phyloP scores from a whole-genome alignment of 495 filamentous ascomycete genomes.

The Hapsidospora chrysogenum region DNA sequence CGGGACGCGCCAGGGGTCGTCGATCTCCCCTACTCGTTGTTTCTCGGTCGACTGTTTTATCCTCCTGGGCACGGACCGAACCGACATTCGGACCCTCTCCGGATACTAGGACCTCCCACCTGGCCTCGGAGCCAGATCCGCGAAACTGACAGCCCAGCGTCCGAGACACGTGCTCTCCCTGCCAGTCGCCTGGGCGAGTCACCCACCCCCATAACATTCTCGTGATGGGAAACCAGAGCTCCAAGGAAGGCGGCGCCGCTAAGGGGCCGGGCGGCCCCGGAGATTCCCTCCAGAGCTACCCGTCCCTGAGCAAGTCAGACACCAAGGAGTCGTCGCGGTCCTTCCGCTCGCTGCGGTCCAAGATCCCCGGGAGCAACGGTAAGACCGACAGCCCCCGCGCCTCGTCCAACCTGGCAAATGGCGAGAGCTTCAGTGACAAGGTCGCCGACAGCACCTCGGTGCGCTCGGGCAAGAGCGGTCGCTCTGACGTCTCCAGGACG shows the following conservation, averaged over 20 bases:
- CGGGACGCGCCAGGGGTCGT: too few relatives aligned
- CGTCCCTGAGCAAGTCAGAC: constrained; percentile 84
- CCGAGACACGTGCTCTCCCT: too few relatives aligned
- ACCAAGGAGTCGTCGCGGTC: constrained; percentile 90
- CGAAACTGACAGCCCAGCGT: too few relatives aligned
- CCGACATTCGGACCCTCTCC: too few relatives aligned
- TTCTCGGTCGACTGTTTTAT: too few relatives aligned
- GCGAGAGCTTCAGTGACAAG: constrained; percentile 35
- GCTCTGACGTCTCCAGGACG: constrained; percentile 25
- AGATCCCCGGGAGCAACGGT: constrained; percentile 41
- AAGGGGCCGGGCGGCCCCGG: constrained; percentile 18
- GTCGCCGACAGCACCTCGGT: constrained; percentile 61
- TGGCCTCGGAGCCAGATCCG: too few relatives aligned
- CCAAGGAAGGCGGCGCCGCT: constrained; percentile 45
- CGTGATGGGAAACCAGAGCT: constrained; percentile 81
- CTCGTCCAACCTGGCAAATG: constrained; percentile 47
- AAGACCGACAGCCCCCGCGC: constrained; percentile 60
- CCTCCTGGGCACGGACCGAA: too few relatives aligned
- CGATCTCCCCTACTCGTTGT: too few relatives aligned
- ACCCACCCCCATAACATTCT: too few relatives aligned
- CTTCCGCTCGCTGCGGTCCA: constrained; percentile 53
- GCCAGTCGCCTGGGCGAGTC: too few relatives aligned
- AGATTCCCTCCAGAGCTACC: constrained; percentile 52
- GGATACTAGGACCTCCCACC: too few relatives aligned
- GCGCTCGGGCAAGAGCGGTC: constrained; percentile 44